Percentiles rank a stretch among this genome's conserved stretches.
phyloP scores from a whole-genome alignment of 2,329 filamentous ascomycete species.

The Hypoxylon sp. region DNA sequence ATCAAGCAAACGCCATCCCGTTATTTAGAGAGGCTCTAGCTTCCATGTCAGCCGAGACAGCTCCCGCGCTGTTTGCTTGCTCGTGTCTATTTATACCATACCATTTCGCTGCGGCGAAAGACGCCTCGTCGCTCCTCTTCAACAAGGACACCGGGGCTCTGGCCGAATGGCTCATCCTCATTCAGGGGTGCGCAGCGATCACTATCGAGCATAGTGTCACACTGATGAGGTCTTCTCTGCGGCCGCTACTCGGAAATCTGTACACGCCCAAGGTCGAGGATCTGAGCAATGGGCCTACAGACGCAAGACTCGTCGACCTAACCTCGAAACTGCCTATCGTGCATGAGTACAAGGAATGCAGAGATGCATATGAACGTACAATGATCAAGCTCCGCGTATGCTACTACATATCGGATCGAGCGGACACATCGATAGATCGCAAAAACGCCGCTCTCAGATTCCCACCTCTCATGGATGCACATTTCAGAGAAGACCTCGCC shows the following conservation, averaged over 20 bases:
- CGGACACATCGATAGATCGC: constrained; percentile 29
- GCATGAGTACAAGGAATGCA: constrained; percentile 19
- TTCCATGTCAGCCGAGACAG: constrained; percentile 29
- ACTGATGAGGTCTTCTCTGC: constrained; percentile 36
- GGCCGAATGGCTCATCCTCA: constrained; percentile 46
- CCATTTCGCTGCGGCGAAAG: constrained; percentile 44
- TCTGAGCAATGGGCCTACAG: constrained; percentile 32
- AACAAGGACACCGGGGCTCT: constrained; percentile 40
- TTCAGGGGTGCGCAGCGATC: constrained; percentile 44
- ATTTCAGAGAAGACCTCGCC: constrained; percentile 40
- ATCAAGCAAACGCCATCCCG: constrained; percentile 44
- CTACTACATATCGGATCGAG: constrained; percentile 45
- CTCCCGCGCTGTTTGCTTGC: constrained; percentile 45
- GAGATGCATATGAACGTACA: constrained; percentile 23
- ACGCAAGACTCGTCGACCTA: constrained; percentile 27
- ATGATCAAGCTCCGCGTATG: constrained; percentile 40
- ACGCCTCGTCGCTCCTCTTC: constrained; percentile 44
- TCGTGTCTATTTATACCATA: constrained; percentile 47
- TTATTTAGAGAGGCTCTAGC: constrained; percentile 43
- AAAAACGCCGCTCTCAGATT: constrained; percentile 47
- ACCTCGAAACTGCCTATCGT: constrained; percentile 18
- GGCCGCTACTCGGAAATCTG: constrained; percentile 40
- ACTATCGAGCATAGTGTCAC: constrained; percentile 27
- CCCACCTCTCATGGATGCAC: constrained; percentile 24
- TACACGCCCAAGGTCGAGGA: constrained; percentile 23